phyloP scores from a whole-genome alignment of 805 yeast species.

The Suhomyces kilbournensis region DNA sequence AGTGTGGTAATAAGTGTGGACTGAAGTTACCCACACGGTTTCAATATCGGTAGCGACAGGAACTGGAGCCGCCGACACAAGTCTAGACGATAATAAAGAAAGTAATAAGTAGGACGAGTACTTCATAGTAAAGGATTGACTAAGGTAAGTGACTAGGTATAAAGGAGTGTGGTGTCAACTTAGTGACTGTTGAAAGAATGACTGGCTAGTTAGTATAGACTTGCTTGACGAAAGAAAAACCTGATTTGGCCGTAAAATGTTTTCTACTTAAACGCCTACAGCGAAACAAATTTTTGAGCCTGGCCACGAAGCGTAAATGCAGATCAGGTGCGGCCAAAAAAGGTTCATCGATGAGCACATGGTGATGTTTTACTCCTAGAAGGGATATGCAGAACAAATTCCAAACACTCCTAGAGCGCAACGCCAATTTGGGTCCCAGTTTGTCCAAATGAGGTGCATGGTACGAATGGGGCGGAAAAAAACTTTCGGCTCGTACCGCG shows the following conservation, averaged over 20 bases:
- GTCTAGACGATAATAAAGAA: slow-evolving; percentile 11
- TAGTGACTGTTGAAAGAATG: background rate
- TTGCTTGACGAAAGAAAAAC: background rate
- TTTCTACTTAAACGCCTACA: background rate
- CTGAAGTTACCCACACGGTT: slow-evolving; percentile 22
- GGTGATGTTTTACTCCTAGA: background rate
- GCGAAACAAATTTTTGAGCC: background rate
- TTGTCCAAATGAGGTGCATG: background rate
- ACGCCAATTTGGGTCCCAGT: background rate
- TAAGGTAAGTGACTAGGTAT: slow-evolving; percentile 2
- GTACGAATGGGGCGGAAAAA: background rate
- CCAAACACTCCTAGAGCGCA: background rate
- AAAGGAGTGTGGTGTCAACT: background rate
- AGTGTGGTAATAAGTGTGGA: slow-evolving; percentile 15
- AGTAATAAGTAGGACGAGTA: slow-evolving; percentile 13
- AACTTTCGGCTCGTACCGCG: background rate
- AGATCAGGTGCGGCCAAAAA: background rate
- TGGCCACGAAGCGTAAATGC: background rate
- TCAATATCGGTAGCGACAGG: slow-evolving; percentile 19
- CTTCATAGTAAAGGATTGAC: slow-evolving; percentile 15
- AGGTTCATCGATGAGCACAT: background rate
- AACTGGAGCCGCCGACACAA: slow-evolving; percentile 22
- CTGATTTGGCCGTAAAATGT: background rate
- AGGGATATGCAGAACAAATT: background rate
- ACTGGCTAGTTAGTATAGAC: background rate